Evolutionary conservation across 2,329 filamentous ascomycete species (phyloP).

Genomic region (Cryphonectria naterciae): DNA sequence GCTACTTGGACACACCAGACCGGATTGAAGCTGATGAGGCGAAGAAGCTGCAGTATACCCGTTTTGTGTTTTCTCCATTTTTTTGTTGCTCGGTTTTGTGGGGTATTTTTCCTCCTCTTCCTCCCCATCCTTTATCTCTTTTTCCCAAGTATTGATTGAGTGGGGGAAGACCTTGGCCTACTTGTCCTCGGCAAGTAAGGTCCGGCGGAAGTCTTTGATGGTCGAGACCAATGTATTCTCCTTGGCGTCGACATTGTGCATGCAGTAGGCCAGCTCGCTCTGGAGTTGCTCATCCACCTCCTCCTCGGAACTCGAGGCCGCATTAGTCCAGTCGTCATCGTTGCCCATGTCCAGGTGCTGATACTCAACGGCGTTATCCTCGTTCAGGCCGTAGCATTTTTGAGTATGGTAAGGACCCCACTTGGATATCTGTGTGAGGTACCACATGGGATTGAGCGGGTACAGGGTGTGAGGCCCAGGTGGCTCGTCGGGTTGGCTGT

Average conservation of each 20-base stretch:
- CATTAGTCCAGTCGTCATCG: background rate
- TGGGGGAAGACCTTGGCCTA: background rate
- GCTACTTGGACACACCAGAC: slow-evolving; percentile 3
- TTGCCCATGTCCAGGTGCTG: background rate
- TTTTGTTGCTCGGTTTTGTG: slow-evolving; percentile 7
- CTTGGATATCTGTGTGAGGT: background rate
- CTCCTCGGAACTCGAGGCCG: background rate
- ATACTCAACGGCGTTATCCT: background rate
- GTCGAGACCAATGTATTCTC: background rate
- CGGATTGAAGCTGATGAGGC: slow-evolving; percentile 1
- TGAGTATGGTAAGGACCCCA: background rate
- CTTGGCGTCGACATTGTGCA: background rate
- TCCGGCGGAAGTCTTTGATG: background rate
- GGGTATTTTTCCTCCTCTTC: background rate
- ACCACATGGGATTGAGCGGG: background rate
- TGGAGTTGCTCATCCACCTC: background rate
- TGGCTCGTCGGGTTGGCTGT: background rate
- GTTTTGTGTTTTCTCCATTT: background rate
- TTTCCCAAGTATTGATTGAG: background rate
- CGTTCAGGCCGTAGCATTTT: background rate
- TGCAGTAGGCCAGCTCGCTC: background rate
- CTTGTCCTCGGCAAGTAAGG: background rate
- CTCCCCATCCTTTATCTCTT: background rate
- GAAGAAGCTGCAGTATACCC: slow-evolving; percentile 3
- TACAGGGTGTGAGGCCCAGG: background rate